A percentile compares a stretch with the other conserved stretches of the same genome.
Evolutionary conservation across 192 early-diverging fungal genomes (phyloP).

Genomic region (Coemansia sp.): DNA sequence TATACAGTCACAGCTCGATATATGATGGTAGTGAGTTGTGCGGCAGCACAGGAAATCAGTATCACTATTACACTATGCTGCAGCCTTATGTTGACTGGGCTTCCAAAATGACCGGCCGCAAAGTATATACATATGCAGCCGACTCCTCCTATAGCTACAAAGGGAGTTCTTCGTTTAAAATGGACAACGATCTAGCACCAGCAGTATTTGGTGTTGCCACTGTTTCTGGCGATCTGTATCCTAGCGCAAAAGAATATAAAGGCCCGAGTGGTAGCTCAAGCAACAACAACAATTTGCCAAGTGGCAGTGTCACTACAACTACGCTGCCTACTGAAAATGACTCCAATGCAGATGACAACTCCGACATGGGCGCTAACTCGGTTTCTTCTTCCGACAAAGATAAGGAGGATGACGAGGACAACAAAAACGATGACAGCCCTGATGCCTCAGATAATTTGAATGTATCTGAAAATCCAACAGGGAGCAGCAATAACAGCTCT

Average conservation of each 20-base stretch:
- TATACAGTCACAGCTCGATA: slow-evolving; percentile 40
- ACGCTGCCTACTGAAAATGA: background rate
- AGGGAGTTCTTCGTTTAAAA: slow-evolving; percentile 18
- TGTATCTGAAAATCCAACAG: background rate
- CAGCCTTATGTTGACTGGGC: slow-evolving; percentile 40
- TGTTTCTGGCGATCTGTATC: slow-evolving; percentile 39
- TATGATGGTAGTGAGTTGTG: slow-evolving; percentile 29
- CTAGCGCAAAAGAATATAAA: slow-evolving; percentile 22
- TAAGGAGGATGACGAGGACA: background rate
- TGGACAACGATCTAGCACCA: slow-evolving; percentile 14
- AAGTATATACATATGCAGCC: slow-evolving; percentile 18
- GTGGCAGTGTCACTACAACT: background rate
- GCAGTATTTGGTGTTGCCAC: slow-evolving; percentile 25
- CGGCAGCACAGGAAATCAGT: slow-evolving; percentile 26
- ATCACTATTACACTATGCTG: slow-evolving; percentile 45
- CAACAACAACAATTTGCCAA: slow-evolving; percentile 11
- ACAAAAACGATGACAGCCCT: background rate
- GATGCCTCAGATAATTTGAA: background rate
- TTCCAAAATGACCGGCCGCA: slow-evolving; percentile 21
- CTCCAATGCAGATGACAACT: background rate
- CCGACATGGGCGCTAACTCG: background rate
- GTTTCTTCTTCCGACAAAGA: background rate
- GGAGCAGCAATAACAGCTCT: background rate
- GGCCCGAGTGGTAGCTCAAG: slow-evolving; percentile 20
- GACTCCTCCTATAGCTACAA: slow-evolving; percentile 18